phyloP scores from a whole-genome alignment of 1,284 basidiomycete species.

The Schizophyllum commune region DNA sequence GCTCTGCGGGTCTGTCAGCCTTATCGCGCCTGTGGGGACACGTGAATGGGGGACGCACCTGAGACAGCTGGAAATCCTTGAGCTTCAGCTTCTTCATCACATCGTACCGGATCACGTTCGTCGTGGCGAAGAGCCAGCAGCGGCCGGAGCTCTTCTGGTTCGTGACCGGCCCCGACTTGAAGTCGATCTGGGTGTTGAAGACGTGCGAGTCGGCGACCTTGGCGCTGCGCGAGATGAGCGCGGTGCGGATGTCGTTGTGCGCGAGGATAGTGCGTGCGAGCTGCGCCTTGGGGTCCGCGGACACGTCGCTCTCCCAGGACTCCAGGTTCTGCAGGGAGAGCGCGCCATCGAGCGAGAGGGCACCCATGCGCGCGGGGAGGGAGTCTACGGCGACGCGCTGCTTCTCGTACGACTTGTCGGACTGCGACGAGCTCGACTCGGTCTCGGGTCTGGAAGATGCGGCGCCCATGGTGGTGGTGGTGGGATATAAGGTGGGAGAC shows the following conservation, averaged over 20 bases:
- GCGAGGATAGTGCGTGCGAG: slow-evolving; percentile 78
- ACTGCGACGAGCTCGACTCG: slow-evolving; percentile 5
- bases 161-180: slow-evolving; percentile 77
- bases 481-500: background rate
- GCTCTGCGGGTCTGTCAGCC: slow-evolving; percentile 34
- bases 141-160: slow-evolving; percentile 84
- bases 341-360: slow-evolving; percentile 45
- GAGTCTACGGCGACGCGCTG: background rate
- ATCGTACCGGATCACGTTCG: slow-evolving; percentile 80
- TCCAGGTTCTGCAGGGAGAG: slow-evolving; percentile 50
- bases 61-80: slow-evolving; percentile 84
- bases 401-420: background rate
- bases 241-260: slow-evolving; percentile 62
- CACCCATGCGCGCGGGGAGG: background rate
- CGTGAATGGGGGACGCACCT: slow-evolving; percentile 36
- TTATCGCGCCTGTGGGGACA: background rate
- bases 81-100: slow-evolving; percentile 83
- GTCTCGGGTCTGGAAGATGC: slow-evolving; percentile 19
- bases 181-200: slow-evolving; percentile 63
- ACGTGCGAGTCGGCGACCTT: slow-evolving; percentile 67
- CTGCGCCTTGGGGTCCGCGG: slow-evolving; percentile 55
- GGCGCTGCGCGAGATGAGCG: slow-evolving; percentile 61
- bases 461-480: slow-evolving; percentile 9
- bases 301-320: slow-evolving; percentile 57
- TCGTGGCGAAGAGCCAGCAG: slow-evolving; percentile 92